Evolutionary conservation across 768 basidiomycete species (phyloP), one percentile per base, ranked within the genome.

Genomic region (Lactifluus subvellereus): DNA sequence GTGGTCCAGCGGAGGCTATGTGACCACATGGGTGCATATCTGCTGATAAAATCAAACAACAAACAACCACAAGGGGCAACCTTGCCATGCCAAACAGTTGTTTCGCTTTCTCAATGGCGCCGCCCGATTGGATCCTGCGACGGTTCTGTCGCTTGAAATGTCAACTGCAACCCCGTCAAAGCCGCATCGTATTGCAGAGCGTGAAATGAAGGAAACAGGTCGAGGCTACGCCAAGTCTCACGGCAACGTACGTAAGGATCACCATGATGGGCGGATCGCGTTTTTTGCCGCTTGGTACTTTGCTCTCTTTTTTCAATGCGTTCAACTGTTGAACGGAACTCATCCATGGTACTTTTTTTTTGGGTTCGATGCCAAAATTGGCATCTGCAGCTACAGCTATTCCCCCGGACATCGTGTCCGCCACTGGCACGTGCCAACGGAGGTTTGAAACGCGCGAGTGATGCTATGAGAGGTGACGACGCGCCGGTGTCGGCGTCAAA

Each of bases 11-110:
- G 14, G 42, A 38, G 60, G 11, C 55, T 37, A 62, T 62, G 49
- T 56, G 60, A 54, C 50, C 60, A 51, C 38, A 9, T 52, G 54
- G 54, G 20, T 8, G 8, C 1, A 13, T 27, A 6, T 30, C 18
- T 38, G 35, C 27, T 57, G 27, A 27, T 27, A 27, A 38, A 45
- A 58, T 53, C 56, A 38, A 48, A 20, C 18, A 20, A 20, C 18
- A 20, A 20, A 10, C 18, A 27, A 42, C 50, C 32, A 16, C 4
- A 62, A 52, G 62, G 57, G 52, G 43, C 5, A 59, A 63, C 27
- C 27, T 42, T 48, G 45, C 43, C 62, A 48, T 58, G 62, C 53
- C 53, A 54, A 27, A 27, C 27, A 27, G 27, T 27, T 27, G 47
- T 45, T 59, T 55, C 18, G 20, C 43, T 33, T 55, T 60, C 40